phyloP scores from a whole-genome alignment of 1,139 yeast genomes.

The Wickerhamomyces sp. region DNA sequence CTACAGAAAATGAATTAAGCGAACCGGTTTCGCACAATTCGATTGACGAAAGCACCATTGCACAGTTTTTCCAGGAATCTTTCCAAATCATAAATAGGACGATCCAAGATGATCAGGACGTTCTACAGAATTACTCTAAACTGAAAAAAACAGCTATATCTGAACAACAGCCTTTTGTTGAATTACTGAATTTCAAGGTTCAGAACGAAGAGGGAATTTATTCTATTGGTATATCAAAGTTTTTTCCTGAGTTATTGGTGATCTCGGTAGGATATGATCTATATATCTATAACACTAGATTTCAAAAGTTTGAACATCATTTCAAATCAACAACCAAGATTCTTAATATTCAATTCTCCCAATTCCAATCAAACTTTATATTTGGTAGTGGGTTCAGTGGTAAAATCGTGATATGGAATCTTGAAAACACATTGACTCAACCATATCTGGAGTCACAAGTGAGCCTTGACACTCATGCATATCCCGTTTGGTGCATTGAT shows the following conservation, averaged over 20 bases:
- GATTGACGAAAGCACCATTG: slow-evolving; percentile 16
- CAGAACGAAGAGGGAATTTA: slow-evolving; percentile 10
- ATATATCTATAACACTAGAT: slow-evolving; percentile 15
- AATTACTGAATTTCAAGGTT: slow-evolving; percentile 4
- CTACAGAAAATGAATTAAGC: not conserved
- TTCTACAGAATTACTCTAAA: slow-evolving; percentile 28
- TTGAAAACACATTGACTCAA: slow-evolving; percentile 25
- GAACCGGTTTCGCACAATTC: not conserved
- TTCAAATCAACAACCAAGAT: slow-evolving; percentile 45
- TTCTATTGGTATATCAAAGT: slow-evolving; percentile 16
- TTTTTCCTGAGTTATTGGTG: slow-evolving; percentile 25
- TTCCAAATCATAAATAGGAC: slow-evolving; percentile 38
- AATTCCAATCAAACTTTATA: slow-evolving; percentile 31
- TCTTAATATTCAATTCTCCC: slow-evolving; percentile 35
- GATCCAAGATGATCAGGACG: slow-evolving; percentile 32
- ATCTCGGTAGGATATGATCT: slow-evolving; percentile 30
- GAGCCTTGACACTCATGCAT: slow-evolving; percentile 34
- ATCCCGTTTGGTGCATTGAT: slow-evolving; percentile 36
- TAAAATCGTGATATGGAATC: slow-evolving; percentile 43
- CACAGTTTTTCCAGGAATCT: slow-evolving; percentile 32
- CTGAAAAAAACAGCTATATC: slow-evolving; percentile 11
- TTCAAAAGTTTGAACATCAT: slow-evolving; percentile 35
- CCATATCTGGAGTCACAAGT: slow-evolving; percentile 29
- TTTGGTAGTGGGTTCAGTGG: slow-evolving; percentile 47
- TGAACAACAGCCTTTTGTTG: slow-evolving; percentile 10